Base-by-base conservation (phyloP, 352 stramenopile species). In the Globisporangium canariense region DNA sequence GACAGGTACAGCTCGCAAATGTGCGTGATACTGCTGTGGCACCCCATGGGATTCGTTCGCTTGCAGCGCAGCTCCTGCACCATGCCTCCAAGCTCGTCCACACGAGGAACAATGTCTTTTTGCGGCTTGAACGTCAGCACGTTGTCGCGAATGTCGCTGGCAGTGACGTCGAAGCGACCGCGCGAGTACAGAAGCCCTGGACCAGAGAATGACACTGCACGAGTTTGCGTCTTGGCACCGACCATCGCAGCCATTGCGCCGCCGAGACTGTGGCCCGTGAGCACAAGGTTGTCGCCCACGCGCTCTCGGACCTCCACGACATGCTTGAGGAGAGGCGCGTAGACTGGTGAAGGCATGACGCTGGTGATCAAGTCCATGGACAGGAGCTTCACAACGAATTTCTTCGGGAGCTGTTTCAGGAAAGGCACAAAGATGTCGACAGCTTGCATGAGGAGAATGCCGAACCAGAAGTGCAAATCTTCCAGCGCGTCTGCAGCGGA, bases 381-480 rank as follows among this genome's bases (percentile, higher is more conserved):
- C 38, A 94, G 56, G 67, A 95, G 71, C 30, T 77, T 74, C 22
- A 94, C 83, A 9, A 93, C 75, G 52, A 94, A 92, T 30, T 69
- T 58, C 9, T 65, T 73, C 43, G 85, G 87, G 11, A 93, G 73
- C 51, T 95, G 85, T 59, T 90, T 95, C 28, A 95, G 73, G 68
- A 95, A 93, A 20, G 84, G 86, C 54, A 95, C 71, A 34, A 93
- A 93, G 6, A 88, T 66, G 57, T 93, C 86, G 7, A 85, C 79
- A 7, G 79, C 80, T 62, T 94, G 85, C 85, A 95, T 95, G 66
- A 93, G 91, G 52, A 68, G 87, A 59, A 95, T 91, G 28, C 83
- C 87, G 52, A 95, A 93, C 83, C 85, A 93, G 65, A 82, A 95
- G 67, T 95, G 85, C 63, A 95, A 71, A 60, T 95, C 87, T 55